These are phyloP conservation scores for Miscanthus lutarioriparius DNA, from an alignment of 176 grass and related monocot genomes.

Conservation along the genomic window DNA sequence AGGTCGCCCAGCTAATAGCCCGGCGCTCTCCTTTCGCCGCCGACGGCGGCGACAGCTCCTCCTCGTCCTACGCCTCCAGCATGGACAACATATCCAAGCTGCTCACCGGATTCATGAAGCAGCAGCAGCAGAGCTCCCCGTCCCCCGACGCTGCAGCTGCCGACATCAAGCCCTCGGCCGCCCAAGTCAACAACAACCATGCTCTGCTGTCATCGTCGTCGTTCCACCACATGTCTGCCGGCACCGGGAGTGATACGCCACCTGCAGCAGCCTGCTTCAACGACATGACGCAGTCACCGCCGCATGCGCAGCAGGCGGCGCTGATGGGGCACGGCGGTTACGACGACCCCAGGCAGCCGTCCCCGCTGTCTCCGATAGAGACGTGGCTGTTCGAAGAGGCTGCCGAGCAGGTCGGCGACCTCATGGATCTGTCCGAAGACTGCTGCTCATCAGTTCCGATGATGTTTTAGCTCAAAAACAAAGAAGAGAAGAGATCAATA, in stretches of 20 bases:
- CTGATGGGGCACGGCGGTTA: background rate
- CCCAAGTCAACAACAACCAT: background rate
- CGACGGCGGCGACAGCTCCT: slow-evolving; percentile 1
- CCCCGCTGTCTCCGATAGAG: slow-evolving; percentile 64
- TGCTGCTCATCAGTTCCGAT: slow-evolving; percentile 54
- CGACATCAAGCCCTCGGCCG: slow-evolving; percentile 35
- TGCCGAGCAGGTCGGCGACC: slow-evolving; percentile 49
- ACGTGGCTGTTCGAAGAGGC: slow-evolving; percentile 80
- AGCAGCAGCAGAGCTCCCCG: slow-evolving; percentile 18
- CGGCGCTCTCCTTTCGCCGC: slow-evolving; percentile 34
- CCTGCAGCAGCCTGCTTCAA: background rate
- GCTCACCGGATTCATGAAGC: slow-evolving; percentile 65
- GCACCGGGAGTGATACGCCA: background rate
- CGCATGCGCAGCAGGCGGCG: background rate
- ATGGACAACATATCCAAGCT: slow-evolving; percentile 86
- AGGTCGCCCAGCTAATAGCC: slow-evolving; percentile 26
- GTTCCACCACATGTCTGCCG: slow-evolving; percentile 25
- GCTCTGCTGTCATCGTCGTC: slow-evolving; percentile 16
- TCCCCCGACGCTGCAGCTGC: background rate
- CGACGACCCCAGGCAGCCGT: slow-evolving; percentile 1
- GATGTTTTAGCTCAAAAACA: slow-evolving; percentile 34
- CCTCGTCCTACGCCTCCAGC: slow-evolving; percentile 70
- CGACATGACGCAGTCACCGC: slow-evolving; percentile 10
- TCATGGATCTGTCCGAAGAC: slow-evolving; percentile 46
- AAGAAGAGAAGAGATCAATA: background rate